Conservation (phyloP, 805 yeast species). For the Candida easanensis region DNA sequence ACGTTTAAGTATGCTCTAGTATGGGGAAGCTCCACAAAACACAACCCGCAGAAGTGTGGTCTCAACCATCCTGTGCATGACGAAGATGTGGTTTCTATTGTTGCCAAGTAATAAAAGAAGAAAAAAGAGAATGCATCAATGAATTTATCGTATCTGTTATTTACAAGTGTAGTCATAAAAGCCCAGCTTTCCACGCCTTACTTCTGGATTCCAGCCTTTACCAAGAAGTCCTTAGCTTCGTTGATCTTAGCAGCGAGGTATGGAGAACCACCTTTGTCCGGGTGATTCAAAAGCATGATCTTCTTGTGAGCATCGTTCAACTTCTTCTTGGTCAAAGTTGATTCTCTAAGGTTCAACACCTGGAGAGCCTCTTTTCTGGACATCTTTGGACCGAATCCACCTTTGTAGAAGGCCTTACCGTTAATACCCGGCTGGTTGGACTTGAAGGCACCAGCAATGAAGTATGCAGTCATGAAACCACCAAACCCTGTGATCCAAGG, state of each 20-base stretch:
- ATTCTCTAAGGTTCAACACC: constrained; percentile 73
- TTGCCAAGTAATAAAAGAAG: constrained; percentile 55
- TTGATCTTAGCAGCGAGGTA: constrained; percentile 87
- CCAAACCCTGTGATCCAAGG: constrained; percentile 75
- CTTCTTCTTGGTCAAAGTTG: constrained; percentile 56
- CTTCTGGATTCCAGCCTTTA: constrained; percentile 42
- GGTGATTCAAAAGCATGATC: constrained; percentile 87
- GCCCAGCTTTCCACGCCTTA: constrained; percentile 4
- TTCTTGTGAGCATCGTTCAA: constrained; percentile 78
- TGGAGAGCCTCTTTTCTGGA: constrained; percentile 83
- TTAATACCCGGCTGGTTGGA: constrained; percentile 35
- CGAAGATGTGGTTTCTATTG: constrained; percentile 91
- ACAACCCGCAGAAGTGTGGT: constrained; percentile 96
- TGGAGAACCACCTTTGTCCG: constrained; percentile 92
- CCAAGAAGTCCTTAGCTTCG: constrained; percentile 83
- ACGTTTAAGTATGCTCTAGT: constrained; percentile 93
- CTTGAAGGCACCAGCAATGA: constrained; percentile 66
- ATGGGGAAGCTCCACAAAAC: constrained; percentile 95
- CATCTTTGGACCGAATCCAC: constrained; percentile 93
- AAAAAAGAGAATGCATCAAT: background rate
- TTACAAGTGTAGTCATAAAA: background rate
- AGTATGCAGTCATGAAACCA: constrained; percentile 58
- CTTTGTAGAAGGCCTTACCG: constrained; percentile 63
- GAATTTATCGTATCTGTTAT: background rate
- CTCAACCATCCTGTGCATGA: constrained; percentile 78